Evolutionary conservation across 1,139 yeast species (phyloP), one percentile per base, ranked within the genome.

Genomic region (Geotrichum aggregatum): DNA sequence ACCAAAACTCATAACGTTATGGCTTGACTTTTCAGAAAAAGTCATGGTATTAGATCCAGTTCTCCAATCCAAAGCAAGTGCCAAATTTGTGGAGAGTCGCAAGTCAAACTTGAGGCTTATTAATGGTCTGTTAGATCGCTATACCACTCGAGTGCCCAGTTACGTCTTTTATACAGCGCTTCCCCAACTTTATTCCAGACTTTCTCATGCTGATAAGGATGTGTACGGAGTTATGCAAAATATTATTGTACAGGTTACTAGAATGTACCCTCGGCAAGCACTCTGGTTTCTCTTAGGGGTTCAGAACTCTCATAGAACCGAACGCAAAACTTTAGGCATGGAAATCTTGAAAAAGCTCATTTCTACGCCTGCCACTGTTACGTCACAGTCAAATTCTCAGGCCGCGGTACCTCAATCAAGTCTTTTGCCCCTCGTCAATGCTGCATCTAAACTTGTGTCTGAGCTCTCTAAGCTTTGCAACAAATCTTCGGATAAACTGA

Each of bases 281-380:
- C 71, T 92, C 16, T 94, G 98, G 96, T 84, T 84, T 49, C 78
- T 89, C 3, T 74, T 89, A 36, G 87, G 94, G 0, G 85, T 87
- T 58, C 73, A 78, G 3, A 80, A 82, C 56, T 87, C 96, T 0
- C 78, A 78, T n/a, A 84, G 83, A 48, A 61, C 68, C 3, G 72
- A 73, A 7, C 74, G 96, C 62, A 74, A 74, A 18, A 69, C 71
- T n/a, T 71, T 83, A 56, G 91, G 83, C 8, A 68, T 68, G 38
- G 68, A 70, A 34, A 74, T 82, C 34, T 59, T 77, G 43, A 63
- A 28, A 36, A 49, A 40, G 21, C 28, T 44, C 1, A 13, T 46
- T 10, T 38, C 52, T 1, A 47, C 52, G 8, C 54, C 56, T 10
- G 49, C 52, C 10, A 45, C 47, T 4, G 35, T 33, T 16, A 50